phyloP scores from a whole-genome alignment of 257 asterid species.

The Parsonsia alboflavescens region DNA sequence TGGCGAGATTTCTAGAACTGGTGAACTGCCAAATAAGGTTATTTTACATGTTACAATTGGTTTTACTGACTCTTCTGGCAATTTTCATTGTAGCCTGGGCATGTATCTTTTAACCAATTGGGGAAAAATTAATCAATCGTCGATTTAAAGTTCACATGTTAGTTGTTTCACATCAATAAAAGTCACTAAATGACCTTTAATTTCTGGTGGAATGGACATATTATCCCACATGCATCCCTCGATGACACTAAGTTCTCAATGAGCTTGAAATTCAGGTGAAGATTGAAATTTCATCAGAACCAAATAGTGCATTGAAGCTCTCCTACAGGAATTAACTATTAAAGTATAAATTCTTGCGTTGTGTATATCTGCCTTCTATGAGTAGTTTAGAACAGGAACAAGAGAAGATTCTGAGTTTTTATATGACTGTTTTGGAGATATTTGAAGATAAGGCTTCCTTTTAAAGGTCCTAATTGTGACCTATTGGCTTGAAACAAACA shows the following conservation, averaged over 20 bases:
- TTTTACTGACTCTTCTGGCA: background rate
- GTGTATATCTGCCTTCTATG: background rate
- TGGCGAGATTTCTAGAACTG: background rate
- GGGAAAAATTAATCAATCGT: background rate
- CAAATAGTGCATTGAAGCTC: background rate
- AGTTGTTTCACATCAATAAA: background rate
- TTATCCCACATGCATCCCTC: background rate
- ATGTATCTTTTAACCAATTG: background rate
- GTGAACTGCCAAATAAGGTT: background rate
- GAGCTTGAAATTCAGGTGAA: background rate
- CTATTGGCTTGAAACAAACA: background rate
- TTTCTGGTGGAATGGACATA: background rate
- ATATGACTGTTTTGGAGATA: background rate
- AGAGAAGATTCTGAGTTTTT: background rate
- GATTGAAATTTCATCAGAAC: background rate
- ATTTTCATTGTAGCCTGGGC: background rate
- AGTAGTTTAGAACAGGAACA: background rate
- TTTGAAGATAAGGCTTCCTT: background rate
- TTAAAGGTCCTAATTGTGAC: background rate
- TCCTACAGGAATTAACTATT: background rate
- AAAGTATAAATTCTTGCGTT: background rate
- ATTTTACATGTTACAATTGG: background rate
- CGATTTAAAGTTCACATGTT: background rate
- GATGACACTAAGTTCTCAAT: background rate
- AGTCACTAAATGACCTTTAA: background rate